Percentiles rank a stretch among this genome's conserved stretches.
These are phyloP conservation scores for Colletotrichum liriopes DNA, from an alignment of 2,329 filamentous ascomycete species.

Conservation along the genomic window DNA sequence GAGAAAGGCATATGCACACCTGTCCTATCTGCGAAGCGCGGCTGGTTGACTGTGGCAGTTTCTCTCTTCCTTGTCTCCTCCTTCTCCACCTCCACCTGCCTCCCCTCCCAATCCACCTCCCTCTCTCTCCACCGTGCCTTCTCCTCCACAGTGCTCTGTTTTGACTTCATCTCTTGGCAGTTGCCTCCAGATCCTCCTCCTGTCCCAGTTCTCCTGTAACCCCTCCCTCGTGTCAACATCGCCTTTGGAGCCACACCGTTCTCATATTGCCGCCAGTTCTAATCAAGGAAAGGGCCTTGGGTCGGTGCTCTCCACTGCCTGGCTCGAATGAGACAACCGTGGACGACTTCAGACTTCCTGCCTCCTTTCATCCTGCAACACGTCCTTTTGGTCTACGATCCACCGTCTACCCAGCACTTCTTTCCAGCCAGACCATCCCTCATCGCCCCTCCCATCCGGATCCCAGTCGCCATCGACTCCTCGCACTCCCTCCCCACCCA, in stretches of 20 bases:
- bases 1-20: too few species aligned
- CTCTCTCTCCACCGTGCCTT: neutral
- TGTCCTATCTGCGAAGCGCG: neutral
- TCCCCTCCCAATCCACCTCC: neutral
- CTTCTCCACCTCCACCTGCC: neutral
- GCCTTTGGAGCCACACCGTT: neutral
- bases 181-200: neutral
- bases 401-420: neutral
- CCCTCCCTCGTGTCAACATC: neutral
- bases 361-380: neutral
- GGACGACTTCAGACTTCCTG: neutral
- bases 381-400: neutral
- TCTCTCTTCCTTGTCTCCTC: neutral
- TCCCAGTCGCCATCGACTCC: neutral
- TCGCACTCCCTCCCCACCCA: constrained; percentile 9
- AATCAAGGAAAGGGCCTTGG: neutral
- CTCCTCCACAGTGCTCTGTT: constrained; percentile 27
- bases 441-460: neutral
- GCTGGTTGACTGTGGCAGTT: neutral
- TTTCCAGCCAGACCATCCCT: neutral
- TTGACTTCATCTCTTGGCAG: constrained; percentile 36
- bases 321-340: neutral
- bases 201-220: neutral
- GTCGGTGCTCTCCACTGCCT: neutral
- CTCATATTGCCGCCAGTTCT: neutral